These are phyloP conservation scores for Rhododendron ovatum DNA, from an alignment of 148 eudicot genomes.

Conservation along the genomic window DNA sequence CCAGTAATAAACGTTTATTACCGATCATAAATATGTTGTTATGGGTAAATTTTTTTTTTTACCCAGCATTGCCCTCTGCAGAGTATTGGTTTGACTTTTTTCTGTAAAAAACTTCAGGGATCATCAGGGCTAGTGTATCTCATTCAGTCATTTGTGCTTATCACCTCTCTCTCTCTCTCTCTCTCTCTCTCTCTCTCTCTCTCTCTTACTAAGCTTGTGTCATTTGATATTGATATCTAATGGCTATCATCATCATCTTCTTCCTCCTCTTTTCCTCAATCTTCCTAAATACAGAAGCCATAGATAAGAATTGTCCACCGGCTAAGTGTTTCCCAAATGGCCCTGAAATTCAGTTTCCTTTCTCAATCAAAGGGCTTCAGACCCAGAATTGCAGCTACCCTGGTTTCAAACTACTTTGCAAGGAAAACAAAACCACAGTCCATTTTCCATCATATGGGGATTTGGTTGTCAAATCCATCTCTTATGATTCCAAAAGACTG, in stretches of 20 bases:
- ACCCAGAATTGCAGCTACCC: constrained; percentile 7
- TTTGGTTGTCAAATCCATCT: constrained; percentile 33
- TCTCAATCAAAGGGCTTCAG: constrained; percentile 10
- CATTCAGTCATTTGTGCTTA: background rate
- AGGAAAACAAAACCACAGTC: constrained; percentile 23
- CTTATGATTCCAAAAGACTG: constrained; percentile 22
- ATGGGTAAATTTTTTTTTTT: too few relatives aligned
- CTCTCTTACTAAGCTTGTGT: background rate
- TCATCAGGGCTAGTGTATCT: background rate
- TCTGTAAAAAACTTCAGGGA: background rate
- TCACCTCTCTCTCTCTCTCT: background rate
- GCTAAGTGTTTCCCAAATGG: constrained; percentile 5
- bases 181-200: too few relatives aligned
- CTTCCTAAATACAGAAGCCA: background rate
- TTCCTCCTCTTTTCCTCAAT: constrained; percentile 11
- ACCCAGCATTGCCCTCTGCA: background rate
- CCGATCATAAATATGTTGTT: too few relatives aligned
- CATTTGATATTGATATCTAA: background rate
- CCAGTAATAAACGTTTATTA: too few relatives aligned
- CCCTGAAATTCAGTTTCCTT: constrained; percentile 15
- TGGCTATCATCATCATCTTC: constrained; percentile 17
- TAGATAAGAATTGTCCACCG: background rate
- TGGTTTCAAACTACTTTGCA: constrained; percentile 22
- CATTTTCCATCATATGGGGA: constrained; percentile 30
- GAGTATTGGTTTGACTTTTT: background rate